Conservation (phyloP, 345 rosid species). For the Eucalyptus microcorys region DNA sequence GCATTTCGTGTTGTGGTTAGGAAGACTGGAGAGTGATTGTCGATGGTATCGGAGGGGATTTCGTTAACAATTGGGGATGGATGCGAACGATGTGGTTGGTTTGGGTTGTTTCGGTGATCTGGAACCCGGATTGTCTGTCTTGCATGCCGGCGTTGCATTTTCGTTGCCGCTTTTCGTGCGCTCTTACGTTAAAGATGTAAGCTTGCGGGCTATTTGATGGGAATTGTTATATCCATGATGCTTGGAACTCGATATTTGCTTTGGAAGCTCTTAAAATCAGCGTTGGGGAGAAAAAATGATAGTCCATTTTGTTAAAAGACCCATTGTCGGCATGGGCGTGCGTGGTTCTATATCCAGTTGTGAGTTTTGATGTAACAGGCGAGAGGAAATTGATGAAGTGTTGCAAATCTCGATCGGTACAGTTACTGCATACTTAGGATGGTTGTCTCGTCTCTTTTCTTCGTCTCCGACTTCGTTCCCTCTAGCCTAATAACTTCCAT, state of each 20-base stretch:
- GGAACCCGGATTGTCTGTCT: background rate
- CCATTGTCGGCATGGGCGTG: rapidly evolving
- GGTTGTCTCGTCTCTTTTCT: background rate
- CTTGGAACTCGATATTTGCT: background rate
- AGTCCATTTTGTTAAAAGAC: background rate
- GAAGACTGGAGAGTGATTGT: background rate
- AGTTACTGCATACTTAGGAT: background rate
- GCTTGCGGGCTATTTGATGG: background rate
- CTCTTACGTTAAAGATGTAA: background rate
- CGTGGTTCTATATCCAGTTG: rapidly evolving
- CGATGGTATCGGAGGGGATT: background rate
- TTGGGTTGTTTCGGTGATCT: background rate
- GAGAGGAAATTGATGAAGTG: background rate
- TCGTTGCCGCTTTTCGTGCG: background rate
- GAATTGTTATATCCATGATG: background rate
- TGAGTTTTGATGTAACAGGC: background rate
- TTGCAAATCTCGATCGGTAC: rapidly evolving
- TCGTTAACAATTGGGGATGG: background rate
- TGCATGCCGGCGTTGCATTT: background rate
- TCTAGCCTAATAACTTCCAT: background rate
- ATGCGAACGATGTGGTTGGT: background rate
- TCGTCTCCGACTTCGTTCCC: background rate
- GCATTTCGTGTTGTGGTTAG: background rate
- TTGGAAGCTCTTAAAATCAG: background rate
- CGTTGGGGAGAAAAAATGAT: background rate